Percentiles rank a stretch among this genome's conserved stretches.
These are phyloP conservation scores for Aspergillus campestris DNA, from an alignment of 495 filamentous ascomycete genomes.

Conservation along the genomic window DNA sequence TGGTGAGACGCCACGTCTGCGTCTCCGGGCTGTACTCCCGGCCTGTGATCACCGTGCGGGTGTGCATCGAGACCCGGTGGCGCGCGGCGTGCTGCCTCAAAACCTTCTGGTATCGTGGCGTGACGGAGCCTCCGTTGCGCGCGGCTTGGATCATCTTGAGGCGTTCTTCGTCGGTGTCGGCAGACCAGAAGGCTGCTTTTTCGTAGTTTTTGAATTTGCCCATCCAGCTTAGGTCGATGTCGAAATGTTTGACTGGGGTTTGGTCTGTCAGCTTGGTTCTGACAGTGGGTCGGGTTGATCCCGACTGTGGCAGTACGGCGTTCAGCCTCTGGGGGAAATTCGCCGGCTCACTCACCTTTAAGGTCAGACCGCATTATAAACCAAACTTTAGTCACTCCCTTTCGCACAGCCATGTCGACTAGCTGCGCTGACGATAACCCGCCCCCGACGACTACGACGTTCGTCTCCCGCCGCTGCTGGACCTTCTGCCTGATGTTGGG, in stretches of 20 bases:
- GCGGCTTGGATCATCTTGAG: slow-evolving; percentile 47
- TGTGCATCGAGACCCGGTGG: slow-evolving; percentile 38
- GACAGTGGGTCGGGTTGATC: not conserved
- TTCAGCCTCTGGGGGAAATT: not conserved
- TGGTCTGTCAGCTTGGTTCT: not conserved
- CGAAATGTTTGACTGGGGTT: slow-evolving; percentile 50
- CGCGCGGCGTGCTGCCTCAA: slow-evolving; percentile 40
- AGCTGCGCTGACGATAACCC: slow-evolving; percentile 55
- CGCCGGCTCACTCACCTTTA: slow-evolving; percentile 27
- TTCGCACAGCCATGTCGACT: slow-evolving; percentile 45
- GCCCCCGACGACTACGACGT: slow-evolving; percentile 52
- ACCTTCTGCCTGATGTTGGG: slow-evolving; percentile 38
- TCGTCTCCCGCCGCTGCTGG: slow-evolving; percentile 32
- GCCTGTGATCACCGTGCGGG: slow-evolving; percentile 36
- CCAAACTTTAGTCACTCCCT: slow-evolving; percentile 46
- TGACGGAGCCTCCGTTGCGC: slow-evolving; percentile 55
- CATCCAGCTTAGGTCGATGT: slow-evolving; percentile 55
- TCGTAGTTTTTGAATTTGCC: slow-evolving; percentile 59
- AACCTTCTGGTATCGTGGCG: slow-evolving; percentile 47
- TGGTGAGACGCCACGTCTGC: slow-evolving; percentile 41
- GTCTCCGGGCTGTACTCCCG: slow-evolving; percentile 25
- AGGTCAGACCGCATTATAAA: slow-evolving; percentile 49
- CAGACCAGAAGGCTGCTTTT: slow-evolving; percentile 54
- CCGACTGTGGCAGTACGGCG: not conserved
- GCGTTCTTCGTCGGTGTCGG: slow-evolving; percentile 50